phyloP scores from a whole-genome alignment of 345 rosid genomes.

The Rhodomyrtus tomentosa region DNA sequence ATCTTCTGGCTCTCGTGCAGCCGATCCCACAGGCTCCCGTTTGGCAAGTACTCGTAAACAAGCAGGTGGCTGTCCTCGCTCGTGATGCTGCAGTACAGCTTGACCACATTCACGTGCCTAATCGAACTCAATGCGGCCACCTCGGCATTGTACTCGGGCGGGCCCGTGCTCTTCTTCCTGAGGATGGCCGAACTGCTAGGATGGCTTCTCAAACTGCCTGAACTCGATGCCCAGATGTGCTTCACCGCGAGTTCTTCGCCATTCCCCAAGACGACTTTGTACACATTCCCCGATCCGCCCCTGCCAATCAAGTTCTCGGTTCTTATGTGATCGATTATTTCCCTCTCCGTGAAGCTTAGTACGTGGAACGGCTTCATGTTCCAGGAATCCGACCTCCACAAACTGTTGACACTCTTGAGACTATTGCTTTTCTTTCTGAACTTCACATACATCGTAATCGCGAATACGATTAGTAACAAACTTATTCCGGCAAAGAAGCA shows the following conservation, averaged over 20 bases:
- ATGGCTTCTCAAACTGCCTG: slow-evolving; percentile 4
- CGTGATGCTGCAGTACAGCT: slow-evolving; percentile 71
- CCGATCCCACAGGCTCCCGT: slow-evolving; percentile 86
- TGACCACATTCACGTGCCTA: slow-evolving; percentile 85
- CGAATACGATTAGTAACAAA: slow-evolving; percentile 20
- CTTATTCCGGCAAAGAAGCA: slow-evolving; percentile 28
- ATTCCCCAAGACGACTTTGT: slow-evolving; percentile 39
- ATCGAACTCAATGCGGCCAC: slow-evolving; percentile 58
- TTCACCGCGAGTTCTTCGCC: slow-evolving; percentile 74
- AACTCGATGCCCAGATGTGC: slow-evolving; percentile 31
- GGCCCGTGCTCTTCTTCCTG: slow-evolving; percentile 13
- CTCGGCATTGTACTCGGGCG: slow-evolving; percentile 55
- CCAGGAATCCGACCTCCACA: slow-evolving; percentile 40
- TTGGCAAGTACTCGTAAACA: slow-evolving; percentile 73
- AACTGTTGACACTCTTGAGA: slow-evolving; percentile 12
- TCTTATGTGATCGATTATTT: slow-evolving; percentile 43
- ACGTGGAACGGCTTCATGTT: slow-evolving; percentile 50
- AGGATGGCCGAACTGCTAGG: slow-evolving; percentile 40
- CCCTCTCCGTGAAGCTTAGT: slow-evolving; percentile 49
- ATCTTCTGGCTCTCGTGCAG: slow-evolving; percentile 42
- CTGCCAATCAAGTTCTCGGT: slow-evolving; percentile 70
- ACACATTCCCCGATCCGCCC: slow-evolving; percentile 86
- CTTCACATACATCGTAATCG: slow-evolving; percentile 23
- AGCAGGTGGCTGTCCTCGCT: slow-evolving; percentile 79
- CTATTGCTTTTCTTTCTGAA: slow-evolving; percentile 2